These are phyloP conservation scores for Dryadomyces quercivorus DNA, from an alignment of 2,329 filamentous ascomycete species.

Conservation along the genomic window DNA sequence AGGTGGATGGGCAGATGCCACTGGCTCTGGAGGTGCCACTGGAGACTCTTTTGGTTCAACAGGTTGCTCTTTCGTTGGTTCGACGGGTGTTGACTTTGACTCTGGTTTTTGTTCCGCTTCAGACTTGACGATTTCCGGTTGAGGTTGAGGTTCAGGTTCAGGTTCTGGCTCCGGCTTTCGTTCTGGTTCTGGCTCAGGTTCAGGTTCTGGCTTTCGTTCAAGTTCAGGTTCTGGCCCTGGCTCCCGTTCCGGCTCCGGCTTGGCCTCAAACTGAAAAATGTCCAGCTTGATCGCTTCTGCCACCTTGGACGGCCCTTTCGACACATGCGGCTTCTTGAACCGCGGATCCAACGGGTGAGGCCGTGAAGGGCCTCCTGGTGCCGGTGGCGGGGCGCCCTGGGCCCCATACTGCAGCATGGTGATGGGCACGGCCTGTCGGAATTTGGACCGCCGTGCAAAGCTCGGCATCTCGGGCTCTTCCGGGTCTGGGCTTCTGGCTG, in stretches of 20 bases:
- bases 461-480: constrained; percentile 8
- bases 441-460: constrained; percentile 7
- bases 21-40: too few relatives aligned
- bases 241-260: background rate
- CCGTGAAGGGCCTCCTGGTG: background rate
- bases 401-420: constrained; percentile 1
- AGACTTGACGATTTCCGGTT: too few relatives aligned
- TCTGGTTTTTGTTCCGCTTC: too few relatives aligned
- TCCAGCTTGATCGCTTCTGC: background rate
- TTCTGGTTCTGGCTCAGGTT: background rate
- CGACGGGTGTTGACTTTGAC: too few relatives aligned
- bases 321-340: constrained; percentile 4
- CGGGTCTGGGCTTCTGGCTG: background rate
- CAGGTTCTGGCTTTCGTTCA: background rate
- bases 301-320: background rate
- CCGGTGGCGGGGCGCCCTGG: background rate
- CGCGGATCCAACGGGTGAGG: constrained; percentile 13
- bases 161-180: background rate
- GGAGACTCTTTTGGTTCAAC: too few relatives aligned
- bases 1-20: background rate
- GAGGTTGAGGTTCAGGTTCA: background rate
- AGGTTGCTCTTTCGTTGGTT: too few relatives aligned
- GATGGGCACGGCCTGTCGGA: background rate
- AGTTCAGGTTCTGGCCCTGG: background rate
- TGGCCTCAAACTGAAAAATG: background rate